Evolutionary conservation across 192 early-diverging fungal genomes (phyloP).

Genomic region (Phycomyces blakesleeanus): DNA sequence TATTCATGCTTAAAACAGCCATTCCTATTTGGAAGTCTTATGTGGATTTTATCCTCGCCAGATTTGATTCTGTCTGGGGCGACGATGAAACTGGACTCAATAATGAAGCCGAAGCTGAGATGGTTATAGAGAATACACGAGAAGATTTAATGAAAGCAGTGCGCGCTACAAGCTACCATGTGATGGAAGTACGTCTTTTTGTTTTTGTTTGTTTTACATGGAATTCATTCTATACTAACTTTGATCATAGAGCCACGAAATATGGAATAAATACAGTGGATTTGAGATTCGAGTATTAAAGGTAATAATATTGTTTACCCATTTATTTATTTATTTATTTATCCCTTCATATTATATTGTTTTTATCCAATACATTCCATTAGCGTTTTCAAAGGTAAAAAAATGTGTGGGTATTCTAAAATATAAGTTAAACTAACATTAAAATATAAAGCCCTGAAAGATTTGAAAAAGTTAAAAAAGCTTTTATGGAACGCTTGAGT

Average conservation of each 20-base stretch:
- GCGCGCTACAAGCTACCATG: slow-evolving; percentile 48
- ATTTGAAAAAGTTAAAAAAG: slow-evolving; percentile 26
- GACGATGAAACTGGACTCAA: slow-evolving; percentile 21
- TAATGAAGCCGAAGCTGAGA: slow-evolving; percentile 3
- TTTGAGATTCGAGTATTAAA: slow-evolving; percentile 56
- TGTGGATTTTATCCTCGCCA: slow-evolving; percentile 48
- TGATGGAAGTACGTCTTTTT: slow-evolving; percentile 48
- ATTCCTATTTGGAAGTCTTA: slow-evolving; percentile 66
- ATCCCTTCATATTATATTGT: no score
- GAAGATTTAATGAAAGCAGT: slow-evolving; percentile 42
- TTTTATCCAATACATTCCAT: no score
- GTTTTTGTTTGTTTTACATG: background rate
- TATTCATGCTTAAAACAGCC: slow-evolving; percentile 37
- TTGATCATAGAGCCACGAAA: slow-evolving; percentile 46
- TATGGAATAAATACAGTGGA: slow-evolving; percentile 58
- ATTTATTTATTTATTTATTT: background rate
- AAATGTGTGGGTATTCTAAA: background rate
- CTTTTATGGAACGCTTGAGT: slow-evolving; percentile 39
- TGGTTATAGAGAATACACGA: slow-evolving; percentile 38
- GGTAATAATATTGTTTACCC: background rate
- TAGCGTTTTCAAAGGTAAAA: background rate
- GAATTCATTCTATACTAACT: background rate
- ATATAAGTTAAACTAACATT: background rate
- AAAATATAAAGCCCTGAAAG: background rate
- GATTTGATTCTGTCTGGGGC: slow-evolving; percentile 34